Evolutionary conservation across 2,329 filamentous ascomycete genomes (phyloP), one percentile per base, ranked within the genome.

Genomic region (Paraphoma chrysanthemicola): DNA sequence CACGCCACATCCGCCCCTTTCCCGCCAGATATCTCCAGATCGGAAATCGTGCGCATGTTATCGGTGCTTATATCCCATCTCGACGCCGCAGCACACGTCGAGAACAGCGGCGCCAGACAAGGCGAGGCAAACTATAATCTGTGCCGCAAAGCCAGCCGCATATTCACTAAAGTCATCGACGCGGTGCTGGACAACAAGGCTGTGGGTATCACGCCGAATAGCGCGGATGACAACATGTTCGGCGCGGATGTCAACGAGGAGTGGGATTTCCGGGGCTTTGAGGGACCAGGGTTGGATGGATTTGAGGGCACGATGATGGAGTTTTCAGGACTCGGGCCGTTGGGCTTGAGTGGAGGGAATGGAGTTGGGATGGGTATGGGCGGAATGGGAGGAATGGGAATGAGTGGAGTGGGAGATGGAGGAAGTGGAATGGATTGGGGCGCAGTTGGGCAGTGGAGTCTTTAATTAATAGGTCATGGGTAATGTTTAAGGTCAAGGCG

Each of bases 1-100:
- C 62, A 68, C 1, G 54, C 44, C 47, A 75, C 57, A 11, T 61
- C 30, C 41, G 60, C 67, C 16, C 63, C 69, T 6, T 73, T 79
- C 29, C 73, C 74, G 0, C 63, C 66, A 6, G 65, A 61, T 1
- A 71, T 77, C 2, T 76, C 75, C 0, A 64, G 76, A 16, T 60
- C 71, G 0, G 72, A 74, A 10, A 71, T 78, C 3, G 75, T 80
- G 38, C 76, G 78, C 6, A 75, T 73, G 61, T 55, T 80, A 0
- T 74, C 71, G 31, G 77, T 80, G 0, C 71, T 80, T 14, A 77
- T 78, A 14, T 70, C 68, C 2, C 75, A 79, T 48, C 66, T 80
- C 1, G 77, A 79, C 30, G 63, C 69, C 4, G 66, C 69, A 1
- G 62, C 65, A 1, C 64, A 71, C 30, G 47, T 68, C 7, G 70